These are phyloP conservation scores for Ustilago nuda DNA, from an alignment of 1,284 basidiomycete species.

Conservation along the genomic window DNA sequence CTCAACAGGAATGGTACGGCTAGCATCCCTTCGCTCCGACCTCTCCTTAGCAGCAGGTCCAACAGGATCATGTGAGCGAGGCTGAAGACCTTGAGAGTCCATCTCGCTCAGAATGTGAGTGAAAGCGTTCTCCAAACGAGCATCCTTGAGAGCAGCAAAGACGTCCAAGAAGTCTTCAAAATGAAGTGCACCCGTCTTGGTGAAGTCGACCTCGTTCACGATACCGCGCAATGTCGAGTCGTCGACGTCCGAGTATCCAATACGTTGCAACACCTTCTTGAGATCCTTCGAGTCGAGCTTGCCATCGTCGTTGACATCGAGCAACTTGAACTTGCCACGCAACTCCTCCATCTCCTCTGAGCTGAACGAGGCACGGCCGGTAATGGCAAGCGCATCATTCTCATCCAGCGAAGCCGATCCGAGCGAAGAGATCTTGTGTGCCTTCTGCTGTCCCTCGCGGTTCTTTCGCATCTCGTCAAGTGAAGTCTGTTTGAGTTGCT, in stretches of 20 bases:
- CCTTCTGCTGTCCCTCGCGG: constrained; percentile 45
- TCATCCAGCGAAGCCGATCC: constrained; percentile 40
- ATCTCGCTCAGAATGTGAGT: constrained; percentile 61
- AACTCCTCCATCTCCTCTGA: constrained; percentile 64
- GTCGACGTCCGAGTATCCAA: constrained; percentile 60
- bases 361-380: constrained; percentile 58
- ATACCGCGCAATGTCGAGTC: constrained; percentile 58
- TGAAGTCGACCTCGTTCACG: constrained; percentile 61
- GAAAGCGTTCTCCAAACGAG: constrained; percentile 58
- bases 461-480: constrained; percentile 57
- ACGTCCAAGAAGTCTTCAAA: constrained; percentile 66
- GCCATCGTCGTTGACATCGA: constrained; percentile 61
- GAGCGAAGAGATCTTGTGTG: constrained; percentile 37
- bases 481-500: constrained; percentile 51
- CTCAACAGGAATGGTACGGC: constrained; percentile 62
- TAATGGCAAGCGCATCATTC: constrained; percentile 49
- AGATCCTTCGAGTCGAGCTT: constrained; percentile 62
- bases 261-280: constrained; percentile 55
- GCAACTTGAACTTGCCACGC: constrained; percentile 55
- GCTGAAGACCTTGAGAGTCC: constrained; percentile 48
- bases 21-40: constrained; percentile 51
- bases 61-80: constrained; percentile 49
- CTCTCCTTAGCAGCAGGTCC: constrained; percentile 58
- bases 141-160: constrained; percentile 62
- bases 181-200: constrained; percentile 58